A percentile compares a stretch with the other conserved stretches of the same genome.
phyloP scores from a whole-genome alignment of 2,329 filamentous ascomycete species.

The Cercospora citrullina region DNA sequence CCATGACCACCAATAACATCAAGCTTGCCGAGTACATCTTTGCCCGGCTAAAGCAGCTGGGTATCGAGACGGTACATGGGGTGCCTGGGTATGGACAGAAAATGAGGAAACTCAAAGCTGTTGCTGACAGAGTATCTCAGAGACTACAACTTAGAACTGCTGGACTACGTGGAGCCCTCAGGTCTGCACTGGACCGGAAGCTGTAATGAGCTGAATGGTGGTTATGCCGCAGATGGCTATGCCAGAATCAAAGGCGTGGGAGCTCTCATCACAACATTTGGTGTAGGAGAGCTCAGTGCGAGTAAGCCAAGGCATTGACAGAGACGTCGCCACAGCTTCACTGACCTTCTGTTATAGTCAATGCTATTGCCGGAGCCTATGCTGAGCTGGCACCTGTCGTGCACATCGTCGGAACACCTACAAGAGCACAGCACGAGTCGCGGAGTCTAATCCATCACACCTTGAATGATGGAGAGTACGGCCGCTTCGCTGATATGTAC shows the following conservation, averaged over 20 bases:
- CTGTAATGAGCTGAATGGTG: conserved; percentile 21
- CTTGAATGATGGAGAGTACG: conserved; percentile 19
- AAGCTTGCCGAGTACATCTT: conserved; percentile 23
- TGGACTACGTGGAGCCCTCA: conserved; percentile 58
- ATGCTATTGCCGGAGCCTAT: conserved; percentile 48
- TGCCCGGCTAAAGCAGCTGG: conserved; percentile 20
- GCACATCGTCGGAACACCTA: conserved; percentile 42
- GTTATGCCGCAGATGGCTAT: conserved; percentile 21
- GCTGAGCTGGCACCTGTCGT: conserved; percentile 48
- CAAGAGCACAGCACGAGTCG: conserved; percentile 9
- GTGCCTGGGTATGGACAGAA: conserved; percentile 38
- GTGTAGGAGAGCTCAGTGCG: conserved; percentile 55
- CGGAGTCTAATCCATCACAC: conserved; percentile 12
- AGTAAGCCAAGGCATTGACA: conserved; percentile 3
- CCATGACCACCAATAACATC: conserved; percentile 16
- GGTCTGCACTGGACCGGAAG: conserved; percentile 57
- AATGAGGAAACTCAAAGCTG: background rate
- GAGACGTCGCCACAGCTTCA: background rate
- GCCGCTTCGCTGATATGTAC: conserved; percentile 22
- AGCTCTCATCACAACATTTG: conserved; percentile 59
- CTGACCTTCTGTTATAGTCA: conserved; percentile 31
- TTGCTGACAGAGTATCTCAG: conserved; percentile 26
- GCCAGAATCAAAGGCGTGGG: conserved; percentile 34
- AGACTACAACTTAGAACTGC: conserved; percentile 50
- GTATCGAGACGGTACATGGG: conserved; percentile 18